phyloP scores from a whole-genome alignment of 2,329 filamentous ascomycete genomes.

The Fusarium austroafricanum region DNA sequence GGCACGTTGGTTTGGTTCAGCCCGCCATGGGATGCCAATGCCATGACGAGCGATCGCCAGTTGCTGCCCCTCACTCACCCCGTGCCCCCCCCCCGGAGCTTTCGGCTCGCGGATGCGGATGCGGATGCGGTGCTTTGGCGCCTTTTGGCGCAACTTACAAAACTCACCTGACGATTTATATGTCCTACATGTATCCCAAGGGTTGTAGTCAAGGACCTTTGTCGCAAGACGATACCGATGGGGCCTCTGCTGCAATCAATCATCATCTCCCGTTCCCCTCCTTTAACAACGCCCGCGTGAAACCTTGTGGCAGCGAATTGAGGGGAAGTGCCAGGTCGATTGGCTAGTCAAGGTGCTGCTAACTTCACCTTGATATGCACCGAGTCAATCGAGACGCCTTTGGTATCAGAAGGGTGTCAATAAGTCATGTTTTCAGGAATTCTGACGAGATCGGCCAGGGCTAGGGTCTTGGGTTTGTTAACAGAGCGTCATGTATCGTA shows the following conservation, averaged over 20 bases:
- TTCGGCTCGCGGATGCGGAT: conserved; percentile 43
- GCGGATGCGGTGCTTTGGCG: conserved; percentile 40
- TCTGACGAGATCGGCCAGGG: conserved; percentile 5
- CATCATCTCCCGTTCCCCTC: conserved; percentile 10
- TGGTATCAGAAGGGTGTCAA: conserved; percentile 36
- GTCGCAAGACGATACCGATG: conserved; percentile 7
- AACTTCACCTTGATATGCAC: conserved; percentile 17
- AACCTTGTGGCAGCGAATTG: conserved; percentile 45
- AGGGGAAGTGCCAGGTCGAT: conserved; percentile 39
- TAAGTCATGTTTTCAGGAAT: conserved; percentile 18
- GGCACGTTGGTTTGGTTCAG: conserved; percentile 20
- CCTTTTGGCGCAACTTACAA: conserved; percentile 26
- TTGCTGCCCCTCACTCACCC: conserved; percentile 27
- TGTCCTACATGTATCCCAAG: conserved; percentile 9
- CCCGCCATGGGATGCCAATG: background rate
- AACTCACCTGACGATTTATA: conserved; percentile 43
- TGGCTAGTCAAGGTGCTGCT: conserved; percentile 21
- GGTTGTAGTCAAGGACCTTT: conserved; percentile 11
- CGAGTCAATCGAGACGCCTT: conserved; percentile 30
- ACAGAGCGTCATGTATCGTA: conserved; percentile 34
- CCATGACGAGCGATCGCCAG: conserved; percentile 45
- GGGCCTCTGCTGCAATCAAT: conserved; percentile 17
- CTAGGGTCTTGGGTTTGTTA: conserved; percentile 7
- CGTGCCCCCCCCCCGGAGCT: conserved; percentile 37
- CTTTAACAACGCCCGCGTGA: conserved; percentile 31